Base-by-base conservation (phyloP, 31 red algal genomes). In the Endocladia muricata region DNA sequence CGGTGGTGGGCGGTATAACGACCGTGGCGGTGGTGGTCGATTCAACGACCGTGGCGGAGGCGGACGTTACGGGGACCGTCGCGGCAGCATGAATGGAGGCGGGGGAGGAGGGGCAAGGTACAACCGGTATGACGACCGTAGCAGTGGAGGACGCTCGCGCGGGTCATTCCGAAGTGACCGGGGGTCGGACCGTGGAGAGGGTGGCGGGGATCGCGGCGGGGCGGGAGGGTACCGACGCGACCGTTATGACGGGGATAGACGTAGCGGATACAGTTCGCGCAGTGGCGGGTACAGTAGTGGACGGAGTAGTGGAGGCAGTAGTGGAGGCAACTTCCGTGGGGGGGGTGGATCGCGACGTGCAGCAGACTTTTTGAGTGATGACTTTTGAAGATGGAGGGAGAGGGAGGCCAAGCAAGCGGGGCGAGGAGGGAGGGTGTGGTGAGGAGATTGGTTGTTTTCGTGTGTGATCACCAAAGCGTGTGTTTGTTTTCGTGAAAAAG, bases 361-460 rank as follows among this genome's bases (percentile, higher is more conserved):
- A 1, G 58, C 67, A 0, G 80, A 83, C 19, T 73, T 83, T 37
- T 74, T 83, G 80, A 54, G 51, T 38, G 80, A 83, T 29, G 80
- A 83, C 67, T 83, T 83, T 51, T 83, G 42, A 65, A 58, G 37
- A n/a, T n/a, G n/a, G n/a, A n/a, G n/a, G n/a, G n/a, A n/a, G n/a
- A n/a, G n/a, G n/a, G n/a, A n/a, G n/a, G n/a, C n/a, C n/a, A n/a
- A n/a, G n/a, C n/a, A n/a, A n/a, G n/a, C n/a, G n/a, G n/a, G n/a
- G n/a, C n/a, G n/a, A n/a, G n/a, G n/a, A 59, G 17, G 21, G 1
- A 19, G 47, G 2, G 73, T 61, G 17, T n/a, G 34, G 4, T n/a
- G 51, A 72, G 42, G 38, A 33, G 41, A 41, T 17, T 69, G 65
- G 25, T 7, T 8, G 56, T 11, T 35, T 47, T 38, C 70, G 37